Percentiles rank a stretch among this genome's conserved stretches.
phyloP scores from a whole-genome alignment of 306 rosid species.

The Rosa rugosa region DNA sequence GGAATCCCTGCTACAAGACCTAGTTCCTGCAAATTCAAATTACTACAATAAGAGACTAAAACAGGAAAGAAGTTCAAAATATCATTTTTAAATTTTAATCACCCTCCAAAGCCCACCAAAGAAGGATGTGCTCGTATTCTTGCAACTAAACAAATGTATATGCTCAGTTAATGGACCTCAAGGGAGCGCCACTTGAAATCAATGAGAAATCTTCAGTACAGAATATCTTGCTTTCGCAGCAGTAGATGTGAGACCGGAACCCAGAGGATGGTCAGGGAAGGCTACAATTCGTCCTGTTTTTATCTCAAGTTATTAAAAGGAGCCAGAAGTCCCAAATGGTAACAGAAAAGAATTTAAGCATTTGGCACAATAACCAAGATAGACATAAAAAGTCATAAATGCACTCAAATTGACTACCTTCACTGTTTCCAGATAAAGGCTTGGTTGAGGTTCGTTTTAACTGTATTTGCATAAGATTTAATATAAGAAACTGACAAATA shows the following conservation, averaged over 20 bases:
- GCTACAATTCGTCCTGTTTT: constrained; percentile 97
- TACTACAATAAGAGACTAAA: constrained; percentile 15
- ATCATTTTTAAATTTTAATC: constrained; percentile 36
- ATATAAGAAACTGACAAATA: constrained; percentile 9
- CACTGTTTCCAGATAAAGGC: constrained; percentile 6
- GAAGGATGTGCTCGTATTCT: constrained; percentile 14
- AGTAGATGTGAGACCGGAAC: constrained; percentile 85
- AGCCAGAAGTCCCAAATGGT: constrained; percentile 28
- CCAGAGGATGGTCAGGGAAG: constrained; percentile 95
- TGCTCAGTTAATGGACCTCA: constrained; percentile 38
- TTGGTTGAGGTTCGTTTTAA: neutral
- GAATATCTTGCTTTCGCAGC: constrained; percentile 87
- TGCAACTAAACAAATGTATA: constrained; percentile 35
- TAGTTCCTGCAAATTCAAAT: constrained; percentile 71
- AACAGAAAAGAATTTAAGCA: constrained; percentile 8
- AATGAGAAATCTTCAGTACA: constrained; percentile 47
- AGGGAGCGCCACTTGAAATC: constrained; percentile 48
- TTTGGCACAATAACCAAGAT: neutral
- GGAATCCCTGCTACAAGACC: constrained; percentile 86
- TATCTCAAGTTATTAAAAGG: constrained; percentile 37
- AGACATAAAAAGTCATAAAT: neutral
- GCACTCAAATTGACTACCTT: neutral
- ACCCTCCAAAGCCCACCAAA: constrained; percentile 34
- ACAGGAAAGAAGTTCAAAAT: neutral
- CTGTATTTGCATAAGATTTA: constrained; percentile 17